These are phyloP conservation scores for Penicillium sp. DNA, from an alignment of 2,329 filamentous ascomycete genomes.

Conservation along the genomic window DNA sequence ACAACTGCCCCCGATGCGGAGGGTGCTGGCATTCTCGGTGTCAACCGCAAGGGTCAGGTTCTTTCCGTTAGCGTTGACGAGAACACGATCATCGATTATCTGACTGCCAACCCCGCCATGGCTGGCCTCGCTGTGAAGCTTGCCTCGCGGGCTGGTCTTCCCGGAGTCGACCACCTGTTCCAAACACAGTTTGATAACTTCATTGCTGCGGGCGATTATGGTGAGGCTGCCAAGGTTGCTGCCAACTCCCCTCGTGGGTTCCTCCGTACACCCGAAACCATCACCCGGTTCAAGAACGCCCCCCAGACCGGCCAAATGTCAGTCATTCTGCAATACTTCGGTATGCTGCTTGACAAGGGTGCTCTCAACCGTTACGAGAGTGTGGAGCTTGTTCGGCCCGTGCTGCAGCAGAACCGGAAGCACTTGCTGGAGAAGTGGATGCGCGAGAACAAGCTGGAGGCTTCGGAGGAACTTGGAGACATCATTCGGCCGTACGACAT, in stretches of 20 bases:
- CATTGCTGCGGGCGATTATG: constrained; percentile 75
- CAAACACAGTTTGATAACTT: constrained; percentile 89
- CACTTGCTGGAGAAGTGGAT: constrained; percentile 98
- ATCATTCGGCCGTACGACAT: constrained; percentile 87
- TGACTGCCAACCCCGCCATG: constrained; percentile 95
- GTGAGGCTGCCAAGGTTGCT: constrained; percentile 90
- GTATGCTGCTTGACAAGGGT: constrained; percentile 94
- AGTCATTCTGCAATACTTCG: constrained; percentile 94
- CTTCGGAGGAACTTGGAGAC: constrained; percentile 94
- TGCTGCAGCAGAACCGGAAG: constrained; percentile 90
- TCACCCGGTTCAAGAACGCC: constrained; percentile 90
- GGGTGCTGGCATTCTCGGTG: constrained; percentile 84
- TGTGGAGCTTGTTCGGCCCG: constrained; percentile 87
- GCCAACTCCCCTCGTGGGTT: constrained; percentile 96
- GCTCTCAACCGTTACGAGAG: constrained; percentile 90
- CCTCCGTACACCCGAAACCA: constrained; percentile 89
- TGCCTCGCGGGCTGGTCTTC: constrained; percentile 87
- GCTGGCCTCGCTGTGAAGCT: constrained; percentile 92
- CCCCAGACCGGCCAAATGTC: constrained; percentile 76
- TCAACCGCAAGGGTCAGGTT: constrained; percentile 97
- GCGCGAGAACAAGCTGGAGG: constrained; percentile 91
- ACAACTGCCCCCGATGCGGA: constrained; percentile 82
- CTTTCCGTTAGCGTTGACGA: constrained; percentile 93
- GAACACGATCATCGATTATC: constrained; percentile 84
- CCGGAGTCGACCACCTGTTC: constrained; percentile 92